These are phyloP conservation scores for Byssochlamys sp. DNA, from an alignment of 2,329 filamentous ascomycete species.

Conservation along the genomic window DNA sequence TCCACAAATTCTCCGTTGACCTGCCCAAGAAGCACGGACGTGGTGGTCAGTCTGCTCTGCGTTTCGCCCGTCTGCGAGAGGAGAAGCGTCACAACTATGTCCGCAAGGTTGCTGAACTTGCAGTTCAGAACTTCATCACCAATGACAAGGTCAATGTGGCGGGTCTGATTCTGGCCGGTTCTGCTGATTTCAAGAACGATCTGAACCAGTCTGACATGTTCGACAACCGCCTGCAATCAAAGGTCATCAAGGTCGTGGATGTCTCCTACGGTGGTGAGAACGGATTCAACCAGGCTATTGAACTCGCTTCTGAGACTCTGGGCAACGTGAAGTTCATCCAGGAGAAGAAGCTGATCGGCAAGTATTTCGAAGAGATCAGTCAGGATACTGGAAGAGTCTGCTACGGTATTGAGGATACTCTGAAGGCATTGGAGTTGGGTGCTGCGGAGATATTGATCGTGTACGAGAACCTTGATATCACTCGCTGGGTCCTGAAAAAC, in stretches of 20 bases:
- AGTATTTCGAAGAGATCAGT: constrained; percentile 98
- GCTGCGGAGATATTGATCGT: constrained; percentile 91
- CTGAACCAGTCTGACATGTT: constrained; percentile 96
- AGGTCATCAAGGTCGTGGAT: constrained; percentile 99
- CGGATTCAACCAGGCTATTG: constrained; percentile 98
- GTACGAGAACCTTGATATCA: constrained; percentile 93
- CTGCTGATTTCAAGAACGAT: constrained; percentile 98
- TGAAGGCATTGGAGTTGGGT: constrained; percentile 92
- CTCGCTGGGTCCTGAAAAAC: constrained; percentile 78
- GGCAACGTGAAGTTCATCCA: constrained; percentile 99
- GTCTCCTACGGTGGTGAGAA: constrained; percentile 98
- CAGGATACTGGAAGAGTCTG: constrained; percentile 94
- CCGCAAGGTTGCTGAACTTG: constrained; percentile 93
- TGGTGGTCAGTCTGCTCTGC: constrained; percentile 98
- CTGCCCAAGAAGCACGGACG: constrained; percentile 99
- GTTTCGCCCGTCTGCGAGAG: constrained; percentile 98
- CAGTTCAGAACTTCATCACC: constrained; percentile 97
- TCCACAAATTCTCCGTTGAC: constrained; percentile 98
- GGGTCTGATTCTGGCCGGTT: constrained; percentile 88
- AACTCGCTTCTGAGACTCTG: constrained; percentile 85
- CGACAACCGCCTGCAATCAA: constrained; percentile 76
- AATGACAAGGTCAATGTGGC: constrained; percentile 97
- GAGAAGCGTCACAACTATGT: constrained; percentile 99
- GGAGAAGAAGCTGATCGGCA: constrained; percentile 98
- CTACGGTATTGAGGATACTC: constrained; percentile 94